Conservation (phyloP, 2,329 filamentous ascomycete genomes). For the Hypoxylon sp. region DNA sequence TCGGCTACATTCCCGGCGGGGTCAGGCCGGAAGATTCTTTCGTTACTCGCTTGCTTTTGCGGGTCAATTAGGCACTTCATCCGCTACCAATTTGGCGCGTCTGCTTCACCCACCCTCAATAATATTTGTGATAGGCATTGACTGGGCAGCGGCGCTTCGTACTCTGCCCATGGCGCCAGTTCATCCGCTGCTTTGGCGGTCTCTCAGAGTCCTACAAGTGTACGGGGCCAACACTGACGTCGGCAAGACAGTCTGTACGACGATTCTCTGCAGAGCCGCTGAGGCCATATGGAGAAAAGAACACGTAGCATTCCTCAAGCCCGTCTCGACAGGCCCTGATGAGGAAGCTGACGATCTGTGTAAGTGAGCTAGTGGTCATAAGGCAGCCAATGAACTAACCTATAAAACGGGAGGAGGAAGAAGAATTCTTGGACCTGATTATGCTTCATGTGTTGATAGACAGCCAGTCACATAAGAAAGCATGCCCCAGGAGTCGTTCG, state of each 20-base stretch:
- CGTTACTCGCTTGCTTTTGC: constrained; percentile 3
- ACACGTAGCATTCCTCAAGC: constrained; percentile 74
- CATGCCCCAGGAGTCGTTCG: constrained; percentile 60
- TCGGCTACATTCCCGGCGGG: constrained; percentile 26
- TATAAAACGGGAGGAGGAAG: constrained; percentile 6
- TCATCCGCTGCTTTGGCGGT: constrained; percentile 71
- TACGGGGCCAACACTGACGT: constrained; percentile 87
- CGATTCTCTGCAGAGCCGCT: constrained; percentile 72
- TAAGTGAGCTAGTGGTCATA: constrained; percentile 35
- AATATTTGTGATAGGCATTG: background rate
- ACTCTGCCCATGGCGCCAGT: constrained; percentile 53
- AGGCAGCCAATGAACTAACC: constrained; percentile 10
- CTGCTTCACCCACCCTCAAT: background rate
- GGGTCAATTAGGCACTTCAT: constrained; percentile 19
- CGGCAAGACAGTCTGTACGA: constrained; percentile 83
- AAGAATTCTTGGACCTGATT: background rate
- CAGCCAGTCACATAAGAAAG: constrained; percentile 65
- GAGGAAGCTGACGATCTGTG: constrained; percentile 76
- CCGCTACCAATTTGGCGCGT: constrained; percentile 16
- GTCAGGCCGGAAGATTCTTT: constrained; percentile 7
- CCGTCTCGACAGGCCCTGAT: constrained; percentile 77
- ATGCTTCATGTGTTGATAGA: constrained; percentile 1
- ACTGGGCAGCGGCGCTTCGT: background rate
- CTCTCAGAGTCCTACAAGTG: constrained; percentile 74
- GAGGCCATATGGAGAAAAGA: constrained; percentile 55